These are phyloP conservation scores for Hypoxylon sp. DNA, from an alignment of 2,329 filamentous ascomycete species.

Conservation along the genomic window DNA sequence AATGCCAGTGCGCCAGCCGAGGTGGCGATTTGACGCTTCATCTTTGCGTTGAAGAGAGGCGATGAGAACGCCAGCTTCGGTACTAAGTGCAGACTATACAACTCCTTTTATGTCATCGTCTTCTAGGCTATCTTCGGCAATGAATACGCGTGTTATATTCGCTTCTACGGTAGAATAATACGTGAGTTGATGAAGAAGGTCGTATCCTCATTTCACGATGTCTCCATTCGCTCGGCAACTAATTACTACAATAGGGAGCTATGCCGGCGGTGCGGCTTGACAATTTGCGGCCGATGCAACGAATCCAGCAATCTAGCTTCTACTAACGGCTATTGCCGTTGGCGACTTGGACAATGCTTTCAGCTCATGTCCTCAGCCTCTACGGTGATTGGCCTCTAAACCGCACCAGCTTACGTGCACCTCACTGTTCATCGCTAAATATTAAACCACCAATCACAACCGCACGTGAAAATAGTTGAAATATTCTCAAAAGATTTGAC, in stretches of 20 bases:
- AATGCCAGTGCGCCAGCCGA: constrained; percentile 28
- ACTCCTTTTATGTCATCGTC: constrained; percentile 30
- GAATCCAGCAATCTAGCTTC: constrained; percentile 31
- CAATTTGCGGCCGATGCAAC: constrained; percentile 39
- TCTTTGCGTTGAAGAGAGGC: constrained; percentile 26
- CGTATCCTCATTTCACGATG: constrained; percentile 29
- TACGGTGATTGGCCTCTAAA: constrained; percentile 31
- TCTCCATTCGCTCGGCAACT: constrained; percentile 38
- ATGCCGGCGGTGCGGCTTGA: constrained; percentile 33
- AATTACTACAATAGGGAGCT: constrained; percentile 41
- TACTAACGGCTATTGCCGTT: constrained; percentile 31
- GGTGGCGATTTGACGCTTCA: constrained; percentile 35
- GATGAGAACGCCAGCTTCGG: constrained; percentile 7
- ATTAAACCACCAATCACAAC: constrained; percentile 27
- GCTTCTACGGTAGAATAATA: constrained; percentile 18
- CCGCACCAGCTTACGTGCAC: constrained; percentile 15
- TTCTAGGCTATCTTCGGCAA: constrained; percentile 19
- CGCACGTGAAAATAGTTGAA: constrained; percentile 29
- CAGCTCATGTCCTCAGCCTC: constrained; percentile 27
- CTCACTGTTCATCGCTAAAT: constrained; percentile 4
- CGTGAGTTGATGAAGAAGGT: constrained; percentile 20
- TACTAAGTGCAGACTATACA: constrained; percentile 2
- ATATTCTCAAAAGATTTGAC: not conserved
- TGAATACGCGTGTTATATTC: constrained; percentile 11
- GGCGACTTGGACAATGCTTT: constrained; percentile 14